These are phyloP conservation scores for Aspergillus novoparasiticus DNA, from an alignment of 2,329 filamentous ascomycete genomes.

Conservation along the genomic window DNA sequence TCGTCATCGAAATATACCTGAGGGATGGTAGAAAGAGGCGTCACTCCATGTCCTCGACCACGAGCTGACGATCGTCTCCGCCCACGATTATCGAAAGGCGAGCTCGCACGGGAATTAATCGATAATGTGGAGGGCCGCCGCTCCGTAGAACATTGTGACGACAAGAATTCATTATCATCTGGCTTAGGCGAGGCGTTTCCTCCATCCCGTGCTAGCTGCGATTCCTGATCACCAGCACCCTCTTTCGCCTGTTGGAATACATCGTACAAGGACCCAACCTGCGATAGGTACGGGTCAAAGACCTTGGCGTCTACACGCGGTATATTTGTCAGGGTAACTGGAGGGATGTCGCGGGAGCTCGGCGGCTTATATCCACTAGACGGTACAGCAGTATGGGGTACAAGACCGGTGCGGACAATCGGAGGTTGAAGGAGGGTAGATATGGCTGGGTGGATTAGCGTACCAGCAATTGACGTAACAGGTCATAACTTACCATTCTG, in stretches of 20 bases:
- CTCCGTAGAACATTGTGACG: constrained; percentile 50
- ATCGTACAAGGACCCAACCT: constrained; percentile 86
- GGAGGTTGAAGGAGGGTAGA: constrained; percentile 90
- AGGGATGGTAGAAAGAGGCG: constrained; percentile 89
- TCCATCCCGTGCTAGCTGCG: constrained; percentile 49
- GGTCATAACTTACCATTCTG: constrained; percentile 68
- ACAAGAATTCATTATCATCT: constrained; percentile 53
- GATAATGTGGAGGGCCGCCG: constrained; percentile 47
- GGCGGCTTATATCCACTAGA: constrained; percentile 78
- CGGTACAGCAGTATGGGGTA: constrained; percentile 71
- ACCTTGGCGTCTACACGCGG: constrained; percentile 75
- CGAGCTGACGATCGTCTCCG: constrained; percentile 54
- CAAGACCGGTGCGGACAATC: constrained; percentile 82
- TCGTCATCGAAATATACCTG: constrained; percentile 91
- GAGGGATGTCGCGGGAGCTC: constrained; percentile 86
- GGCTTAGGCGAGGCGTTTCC: constrained; percentile 46
- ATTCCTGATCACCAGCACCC: constrained; percentile 65
- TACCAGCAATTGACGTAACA: neutral
- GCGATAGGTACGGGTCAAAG: constrained; percentile 81
- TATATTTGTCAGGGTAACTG: constrained; percentile 87
- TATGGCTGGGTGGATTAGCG: constrained; percentile 63
- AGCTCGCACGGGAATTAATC: constrained; percentile 44
- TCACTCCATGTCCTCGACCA: constrained; percentile 68
- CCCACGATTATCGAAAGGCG: constrained; percentile 53
- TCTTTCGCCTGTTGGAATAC: constrained; percentile 83